Conservation (phyloP, 257 asterid species). For the Thymus quinquecostatus region DNA sequence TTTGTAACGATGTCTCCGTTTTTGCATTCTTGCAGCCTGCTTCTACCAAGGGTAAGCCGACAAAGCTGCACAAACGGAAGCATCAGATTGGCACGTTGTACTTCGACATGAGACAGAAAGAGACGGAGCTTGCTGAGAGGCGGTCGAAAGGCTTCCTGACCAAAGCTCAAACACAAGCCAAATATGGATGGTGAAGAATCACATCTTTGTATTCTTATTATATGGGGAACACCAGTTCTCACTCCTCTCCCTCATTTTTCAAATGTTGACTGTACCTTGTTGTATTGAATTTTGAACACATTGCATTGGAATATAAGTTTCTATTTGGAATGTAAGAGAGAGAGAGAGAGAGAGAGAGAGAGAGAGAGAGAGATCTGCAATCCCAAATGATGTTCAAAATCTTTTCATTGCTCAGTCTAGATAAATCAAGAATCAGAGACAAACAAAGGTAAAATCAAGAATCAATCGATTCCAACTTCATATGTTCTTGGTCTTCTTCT, state of each 20-base stretch:
- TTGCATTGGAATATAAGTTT: too few species aligned
- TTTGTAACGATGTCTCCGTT: constrained; percentile 15
- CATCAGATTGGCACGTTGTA: constrained; percentile 84
- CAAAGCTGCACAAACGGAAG: constrained; percentile 92
- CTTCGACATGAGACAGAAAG: constrained; percentile 86
- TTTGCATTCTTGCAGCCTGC: constrained; percentile 62
- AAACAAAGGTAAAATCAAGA: too few species aligned
- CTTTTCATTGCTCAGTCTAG: neutral
- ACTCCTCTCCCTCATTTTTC: neutral
- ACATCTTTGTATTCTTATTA: constrained; percentile 15
- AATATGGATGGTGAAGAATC: constrained; percentile 81
- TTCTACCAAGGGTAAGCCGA: constrained; percentile 84
- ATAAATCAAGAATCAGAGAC: too few species aligned
- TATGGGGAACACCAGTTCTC: constrained; percentile 19
- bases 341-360: neutral
- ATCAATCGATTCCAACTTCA: constrained; percentile 28
- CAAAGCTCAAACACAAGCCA: constrained; percentile 97
- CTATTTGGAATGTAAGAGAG: too few species aligned
- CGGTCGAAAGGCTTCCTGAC: constrained; percentile 80
- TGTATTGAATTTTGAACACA: constrained; percentile 9
- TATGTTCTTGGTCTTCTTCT: constrained; percentile 58
- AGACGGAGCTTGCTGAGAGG: constrained; percentile 80
- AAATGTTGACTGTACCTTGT: neutral
- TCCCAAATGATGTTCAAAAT: neutral
- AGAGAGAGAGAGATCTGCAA: neutral